phyloP scores from a whole-genome alignment of 441 rosid genomes.

The Pelargonium cotyledonis region DNA sequence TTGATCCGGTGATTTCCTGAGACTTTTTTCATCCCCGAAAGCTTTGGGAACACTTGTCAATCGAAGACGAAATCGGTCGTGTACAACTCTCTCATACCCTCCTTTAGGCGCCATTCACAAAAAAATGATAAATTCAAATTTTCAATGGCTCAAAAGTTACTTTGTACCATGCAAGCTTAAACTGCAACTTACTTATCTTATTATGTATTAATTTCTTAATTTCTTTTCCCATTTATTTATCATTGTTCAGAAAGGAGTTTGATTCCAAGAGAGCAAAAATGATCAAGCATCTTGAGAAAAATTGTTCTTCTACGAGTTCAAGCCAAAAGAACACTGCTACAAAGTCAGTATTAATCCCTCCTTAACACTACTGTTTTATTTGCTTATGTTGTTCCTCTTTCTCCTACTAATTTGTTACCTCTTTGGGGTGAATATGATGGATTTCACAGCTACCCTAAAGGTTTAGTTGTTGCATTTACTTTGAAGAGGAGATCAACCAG shows the following conservation, averaged over 20 bases:
- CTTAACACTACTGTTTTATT: not conserved
- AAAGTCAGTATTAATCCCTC: slow-evolving; percentile 15
- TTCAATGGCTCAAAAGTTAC: not conserved
- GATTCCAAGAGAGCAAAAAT: slow-evolving; percentile 26
- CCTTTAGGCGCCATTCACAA: not conserved
- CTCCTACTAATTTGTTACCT: slow-evolving; percentile 3
- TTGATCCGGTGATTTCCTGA: too few species aligned
- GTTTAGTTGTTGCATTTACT: slow-evolving; percentile 36
- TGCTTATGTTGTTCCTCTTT: not conserved
- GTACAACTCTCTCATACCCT: not conserved
- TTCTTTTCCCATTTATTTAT: slow-evolving; percentile 12
- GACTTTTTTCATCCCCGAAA: too few species aligned
- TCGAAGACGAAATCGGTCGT: too few species aligned
- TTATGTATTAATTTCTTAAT: not conserved
- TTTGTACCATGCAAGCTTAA: not conserved
- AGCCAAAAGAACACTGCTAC: slow-evolving; percentile 2
- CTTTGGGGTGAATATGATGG: slow-evolving; percentile 11
- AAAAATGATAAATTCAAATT: not conserved
- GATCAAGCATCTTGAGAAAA: slow-evolving; percentile 14
- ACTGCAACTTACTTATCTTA: not conserved
- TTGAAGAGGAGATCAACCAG: slow-evolving; percentile 26
- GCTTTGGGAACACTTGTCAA: too few species aligned
- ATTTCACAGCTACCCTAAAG: slow-evolving; percentile 33
- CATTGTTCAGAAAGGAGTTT: slow-evolving; percentile 30
- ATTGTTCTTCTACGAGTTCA: slow-evolving; percentile 1